Evolutionary conservation across 2,329 filamentous ascomycete genomes (phyloP).

Genomic region (Hymenotorrendiella dingleyae): DNA sequence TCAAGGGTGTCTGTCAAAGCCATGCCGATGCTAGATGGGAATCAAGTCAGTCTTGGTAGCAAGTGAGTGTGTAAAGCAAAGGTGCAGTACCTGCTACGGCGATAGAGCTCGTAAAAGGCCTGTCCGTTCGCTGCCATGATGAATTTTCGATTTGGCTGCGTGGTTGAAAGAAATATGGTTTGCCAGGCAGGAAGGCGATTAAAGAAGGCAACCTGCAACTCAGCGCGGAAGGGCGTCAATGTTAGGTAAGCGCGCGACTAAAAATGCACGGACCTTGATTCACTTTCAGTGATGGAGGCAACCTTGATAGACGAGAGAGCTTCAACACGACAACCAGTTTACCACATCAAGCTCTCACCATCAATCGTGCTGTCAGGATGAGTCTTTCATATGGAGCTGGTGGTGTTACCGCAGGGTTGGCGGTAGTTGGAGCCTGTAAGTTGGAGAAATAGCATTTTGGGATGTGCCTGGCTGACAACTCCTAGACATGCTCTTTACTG

Average conservation of each 20-base stretch:
- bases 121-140: constrained; percentile 46
- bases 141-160: constrained; percentile 9
- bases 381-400: constrained; percentile 66
- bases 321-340: constrained; percentile 9
- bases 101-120: constrained; percentile 90
- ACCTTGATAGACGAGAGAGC: constrained; percentile 13
- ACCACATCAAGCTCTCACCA: constrained; percentile 4
- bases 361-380: constrained; percentile 45
- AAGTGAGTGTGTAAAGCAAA: constrained; percentile 25
- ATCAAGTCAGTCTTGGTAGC: constrained; percentile 24
- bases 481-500: constrained; percentile 96
- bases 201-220: no score
- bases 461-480: constrained; percentile 22
- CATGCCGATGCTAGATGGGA: constrained; percentile 69
- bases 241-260: constrained; percentile 6
- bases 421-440: constrained; percentile 75
- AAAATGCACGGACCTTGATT: no score
- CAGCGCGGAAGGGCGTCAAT: constrained; percentile 5
- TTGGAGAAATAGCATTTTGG: constrained; percentile 30
- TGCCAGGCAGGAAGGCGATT: constrained; percentile 9
- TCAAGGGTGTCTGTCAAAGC: constrained; percentile 95
- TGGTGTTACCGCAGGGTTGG: constrained; percentile 60
- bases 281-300: constrained; percentile 7
- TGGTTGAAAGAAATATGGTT: constrained; percentile 14
- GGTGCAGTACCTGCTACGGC: constrained; percentile 81